Evolutionary conservation across 225 moss, liverwort and hornwort genomes (phyloP).

Genomic region (Marchantia paleacea): DNA sequence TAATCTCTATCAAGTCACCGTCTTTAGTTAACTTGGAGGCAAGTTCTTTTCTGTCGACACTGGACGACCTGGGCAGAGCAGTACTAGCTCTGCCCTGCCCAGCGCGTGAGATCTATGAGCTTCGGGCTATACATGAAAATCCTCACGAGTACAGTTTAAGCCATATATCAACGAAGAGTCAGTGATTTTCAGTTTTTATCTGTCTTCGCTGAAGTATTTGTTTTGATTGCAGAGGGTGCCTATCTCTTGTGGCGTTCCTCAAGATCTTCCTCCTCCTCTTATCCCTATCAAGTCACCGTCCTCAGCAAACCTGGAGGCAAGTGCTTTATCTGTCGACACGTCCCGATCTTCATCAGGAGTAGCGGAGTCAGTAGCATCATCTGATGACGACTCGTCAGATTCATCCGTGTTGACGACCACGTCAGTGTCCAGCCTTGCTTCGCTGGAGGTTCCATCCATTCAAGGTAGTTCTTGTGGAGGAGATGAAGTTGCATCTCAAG

Average conservation of each 20-base stretch:
- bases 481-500: constrained; percentile 26
- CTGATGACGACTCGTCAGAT: constrained; percentile 57
- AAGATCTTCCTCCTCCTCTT: constrained; percentile 31
- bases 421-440: constrained; percentile 44
- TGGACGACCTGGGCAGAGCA: no score
- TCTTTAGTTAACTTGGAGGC: constrained; percentile 27
- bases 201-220: neutral
- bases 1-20: constrained; percentile 31
- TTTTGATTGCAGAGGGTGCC: no score
- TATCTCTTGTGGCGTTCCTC: constrained; percentile 57
- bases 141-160: no score
- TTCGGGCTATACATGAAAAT: no score
- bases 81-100: no score
- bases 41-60: constrained; percentile 42
- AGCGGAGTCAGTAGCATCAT: constrained; percentile 50
- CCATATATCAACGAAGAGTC: no score
- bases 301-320: constrained; percentile 21
- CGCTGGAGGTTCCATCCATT: constrained; percentile 42
- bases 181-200: neutral
- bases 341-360: constrained; percentile 36
- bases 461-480: constrained; percentile 46
- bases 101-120: no score
- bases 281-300: constrained; percentile 35
- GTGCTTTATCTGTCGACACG: constrained; percentile 43
- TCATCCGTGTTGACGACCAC: constrained; percentile 52